phyloP scores from a whole-genome alignment of 192 early-diverging fungal species.

The Piromyces sp. region DNA sequence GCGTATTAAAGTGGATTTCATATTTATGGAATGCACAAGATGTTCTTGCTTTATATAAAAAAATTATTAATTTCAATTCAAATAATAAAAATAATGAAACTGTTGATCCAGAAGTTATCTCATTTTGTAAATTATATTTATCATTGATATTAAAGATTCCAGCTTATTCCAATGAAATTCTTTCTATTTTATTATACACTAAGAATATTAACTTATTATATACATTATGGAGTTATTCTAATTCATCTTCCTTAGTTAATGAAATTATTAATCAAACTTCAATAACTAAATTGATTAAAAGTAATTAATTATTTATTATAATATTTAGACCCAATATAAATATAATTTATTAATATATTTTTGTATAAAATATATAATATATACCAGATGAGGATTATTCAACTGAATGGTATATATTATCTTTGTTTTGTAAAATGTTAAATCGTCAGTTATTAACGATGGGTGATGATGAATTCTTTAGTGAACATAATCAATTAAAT shows the following conservation, averaged over 20 bases:
- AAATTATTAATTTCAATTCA: background rate
- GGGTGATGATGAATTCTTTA: slow-evolving; percentile 76
- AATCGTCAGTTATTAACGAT: slow-evolving; percentile 54
- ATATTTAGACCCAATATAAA: too few species aligned
- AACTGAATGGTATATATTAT: slow-evolving; percentile 37
- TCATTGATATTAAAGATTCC: background rate
- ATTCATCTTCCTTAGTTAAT: background rate
- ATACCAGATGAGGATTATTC: slow-evolving; percentile 16
- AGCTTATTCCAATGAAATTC: background rate
- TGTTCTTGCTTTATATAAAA: background rate
- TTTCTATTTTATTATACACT: background rate
- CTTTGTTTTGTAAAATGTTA: slow-evolving; percentile 55
- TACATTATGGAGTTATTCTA: background rate
- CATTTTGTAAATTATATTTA: background rate
- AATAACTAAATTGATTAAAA: background rate
- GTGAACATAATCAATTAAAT: slow-evolving; percentile 29
- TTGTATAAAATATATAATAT: too few species aligned
- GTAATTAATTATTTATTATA: background rate
- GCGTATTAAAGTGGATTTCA: background rate
- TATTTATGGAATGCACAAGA: background rate
- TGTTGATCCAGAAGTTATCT: background rate
- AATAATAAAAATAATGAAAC: background rate
- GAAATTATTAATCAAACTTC: background rate
- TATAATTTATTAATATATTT: too few species aligned
- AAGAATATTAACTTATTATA: background rate